Evolutionary conservation across 768 basidiomycete genomes (phyloP).

Genomic region (Calvatia gigantea): DNA sequence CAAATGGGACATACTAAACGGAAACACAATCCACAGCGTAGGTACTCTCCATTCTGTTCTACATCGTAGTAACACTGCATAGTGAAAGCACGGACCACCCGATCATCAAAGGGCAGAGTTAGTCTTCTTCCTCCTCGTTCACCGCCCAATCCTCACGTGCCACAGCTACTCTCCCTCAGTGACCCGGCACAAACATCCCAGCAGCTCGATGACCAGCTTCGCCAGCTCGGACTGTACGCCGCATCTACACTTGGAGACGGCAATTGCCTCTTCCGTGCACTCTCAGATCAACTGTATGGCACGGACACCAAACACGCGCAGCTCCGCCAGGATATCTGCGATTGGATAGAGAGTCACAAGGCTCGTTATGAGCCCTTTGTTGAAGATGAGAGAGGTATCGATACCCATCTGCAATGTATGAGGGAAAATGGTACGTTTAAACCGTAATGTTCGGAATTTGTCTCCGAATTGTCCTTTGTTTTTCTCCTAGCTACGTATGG

Average conservation of each 20-base stretch:
- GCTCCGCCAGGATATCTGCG: constrained; percentile 74
- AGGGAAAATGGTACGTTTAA: constrained; percentile 59
- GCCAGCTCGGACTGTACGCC: constrained; percentile 80
- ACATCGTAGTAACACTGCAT: constrained; percentile 17
- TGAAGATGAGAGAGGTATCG: constrained; percentile 76
- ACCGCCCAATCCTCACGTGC: constrained; percentile 8
- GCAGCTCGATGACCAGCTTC: constrained; percentile 69
- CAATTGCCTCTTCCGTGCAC: constrained; percentile 90
- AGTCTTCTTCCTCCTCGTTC: constrained; percentile 9
- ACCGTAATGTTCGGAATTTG: not conserved
- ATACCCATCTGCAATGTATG: constrained; percentile 74
- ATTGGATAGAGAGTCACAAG: constrained; percentile 70
- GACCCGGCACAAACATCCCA: constrained; percentile 65
- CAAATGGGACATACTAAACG: constrained; percentile 4
- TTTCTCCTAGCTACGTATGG: constrained; percentile 71
- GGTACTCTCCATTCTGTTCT: constrained; percentile 20
- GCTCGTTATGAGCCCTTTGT: constrained; percentile 84
- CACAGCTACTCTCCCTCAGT: constrained; percentile 34
- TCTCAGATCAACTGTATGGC: constrained; percentile 86
- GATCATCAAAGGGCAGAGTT: constrained; percentile 46
- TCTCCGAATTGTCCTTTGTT: constrained; percentile 3
- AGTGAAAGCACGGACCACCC: constrained; percentile 58
- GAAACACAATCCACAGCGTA: constrained; percentile 20
- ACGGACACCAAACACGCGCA: constrained; percentile 63
- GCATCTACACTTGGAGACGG: constrained; percentile 85